Evolutionary conservation across 2,329 filamentous ascomycete genomes (phyloP).

Genomic region (Ascochyta pisi): DNA sequence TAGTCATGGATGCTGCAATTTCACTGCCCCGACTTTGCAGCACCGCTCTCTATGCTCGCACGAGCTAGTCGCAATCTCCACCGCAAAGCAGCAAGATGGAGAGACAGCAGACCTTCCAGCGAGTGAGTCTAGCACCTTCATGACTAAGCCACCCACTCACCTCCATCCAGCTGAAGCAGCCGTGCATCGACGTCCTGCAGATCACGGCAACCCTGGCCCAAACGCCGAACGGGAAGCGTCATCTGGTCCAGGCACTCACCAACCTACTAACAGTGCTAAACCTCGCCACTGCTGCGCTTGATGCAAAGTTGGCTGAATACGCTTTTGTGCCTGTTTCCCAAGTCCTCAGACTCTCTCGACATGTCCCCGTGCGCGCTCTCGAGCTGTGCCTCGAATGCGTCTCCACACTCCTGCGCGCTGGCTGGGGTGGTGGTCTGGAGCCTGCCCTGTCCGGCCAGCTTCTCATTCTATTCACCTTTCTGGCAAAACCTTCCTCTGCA

Average conservation of each 20-base stretch:
- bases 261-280: conserved; percentile 53
- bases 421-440: conserved; percentile 78
- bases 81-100: conserved; percentile 35
- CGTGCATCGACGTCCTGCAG: conserved; percentile 66
- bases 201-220: conserved; percentile 59
- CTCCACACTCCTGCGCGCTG: conserved; percentile 73
- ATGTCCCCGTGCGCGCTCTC: conserved; percentile 72
- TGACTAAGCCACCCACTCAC: conserved; percentile 3
- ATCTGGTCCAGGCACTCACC: conserved; percentile 58
- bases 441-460: conserved; percentile 81
- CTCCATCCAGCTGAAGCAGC: conserved; percentile 60
- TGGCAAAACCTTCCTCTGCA: conserved; percentile 74
- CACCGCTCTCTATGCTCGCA: background rate
- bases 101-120: conserved; percentile 51
- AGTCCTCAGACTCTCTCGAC: conserved; percentile 77
- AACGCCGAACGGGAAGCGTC: conserved; percentile 52
- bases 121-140: conserved; percentile 27
- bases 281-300: conserved; percentile 57
- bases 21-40: background rate
- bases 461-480: conserved; percentile 81
- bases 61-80: background rate
- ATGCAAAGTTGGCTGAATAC: conserved; percentile 89
- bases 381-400: conserved; percentile 81
- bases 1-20: background rate
- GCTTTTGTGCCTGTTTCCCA: conserved; percentile 92